Evolutionary conservation across 2,329 filamentous ascomycete species (phyloP).

Genomic region (Hypocrella siamensis): DNA sequence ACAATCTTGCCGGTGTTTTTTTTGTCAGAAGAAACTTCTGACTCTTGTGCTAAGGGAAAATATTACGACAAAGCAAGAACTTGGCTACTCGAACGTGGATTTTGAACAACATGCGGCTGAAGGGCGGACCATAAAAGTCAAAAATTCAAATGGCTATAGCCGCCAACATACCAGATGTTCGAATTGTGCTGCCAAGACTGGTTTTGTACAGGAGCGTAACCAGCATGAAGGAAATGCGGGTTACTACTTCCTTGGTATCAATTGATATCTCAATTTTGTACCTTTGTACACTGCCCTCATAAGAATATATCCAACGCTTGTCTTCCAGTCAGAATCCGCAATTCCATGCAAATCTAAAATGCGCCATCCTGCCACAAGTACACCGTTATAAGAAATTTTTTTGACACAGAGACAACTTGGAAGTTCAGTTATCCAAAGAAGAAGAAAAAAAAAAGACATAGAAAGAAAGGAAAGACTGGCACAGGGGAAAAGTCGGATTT

Average conservation of each 20-base stretch:
- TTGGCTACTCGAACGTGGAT: constrained; percentile 19
- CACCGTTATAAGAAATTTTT: too few species aligned
- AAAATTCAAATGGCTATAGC: too few species aligned
- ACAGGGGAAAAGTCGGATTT: too few species aligned
- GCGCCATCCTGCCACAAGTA: constrained; percentile 10
- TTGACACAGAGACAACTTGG: too few species aligned
- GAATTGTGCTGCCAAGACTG: neutral
- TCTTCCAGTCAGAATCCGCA: constrained; percentile 4
- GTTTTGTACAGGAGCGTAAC: neutral
- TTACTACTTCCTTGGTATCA: constrained; percentile 8
- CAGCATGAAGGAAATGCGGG: neutral
- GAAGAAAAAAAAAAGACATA: neutral
- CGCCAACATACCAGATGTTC: too few species aligned
- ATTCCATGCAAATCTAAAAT: constrained; percentile 9
- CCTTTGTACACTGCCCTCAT: constrained; percentile 10
- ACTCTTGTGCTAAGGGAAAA: constrained; percentile 14
- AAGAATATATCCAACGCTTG: constrained; percentile 1
- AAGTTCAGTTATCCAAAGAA: neutral
- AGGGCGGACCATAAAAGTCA: neutral
- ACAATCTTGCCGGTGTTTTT: neutral
- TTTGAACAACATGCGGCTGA: constrained; percentile 9
- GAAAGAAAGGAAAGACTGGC: neutral
- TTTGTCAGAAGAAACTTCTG: neutral
- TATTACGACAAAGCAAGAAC: constrained; percentile 12
- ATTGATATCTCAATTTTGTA: constrained; percentile 9